These are phyloP conservation scores for Phlegmacium glaucopus DNA, from an alignment of 768 basidiomycete species.

Conservation along the genomic window DNA sequence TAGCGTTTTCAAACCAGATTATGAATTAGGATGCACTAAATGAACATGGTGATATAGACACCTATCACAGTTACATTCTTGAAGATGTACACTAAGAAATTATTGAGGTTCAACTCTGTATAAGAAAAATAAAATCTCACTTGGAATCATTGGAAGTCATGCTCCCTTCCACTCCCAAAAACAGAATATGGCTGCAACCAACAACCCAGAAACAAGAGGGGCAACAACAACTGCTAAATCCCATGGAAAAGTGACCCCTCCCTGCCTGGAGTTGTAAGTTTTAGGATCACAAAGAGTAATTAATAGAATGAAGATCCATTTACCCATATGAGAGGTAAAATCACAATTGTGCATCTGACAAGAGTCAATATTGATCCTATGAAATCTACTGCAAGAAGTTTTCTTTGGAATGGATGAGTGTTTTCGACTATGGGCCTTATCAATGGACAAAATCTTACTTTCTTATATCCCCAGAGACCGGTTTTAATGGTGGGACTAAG, in stretches of 20 bases:
- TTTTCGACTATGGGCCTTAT: background rate
- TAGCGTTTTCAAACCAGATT: background rate
- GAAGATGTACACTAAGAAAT: conserved; percentile 63
- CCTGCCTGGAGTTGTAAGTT: conserved; percentile 31
- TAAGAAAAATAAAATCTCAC: conserved; percentile 30
- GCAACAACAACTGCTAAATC: conserved; percentile 60
- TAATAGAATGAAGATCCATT: conserved; percentile 12
- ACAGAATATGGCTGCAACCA: conserved; percentile 56
- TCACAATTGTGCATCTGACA: conserved; percentile 55
- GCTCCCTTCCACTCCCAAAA: conserved; percentile 74
- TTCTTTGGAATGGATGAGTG: conserved; percentile 37
- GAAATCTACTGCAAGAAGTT: conserved; percentile 65
- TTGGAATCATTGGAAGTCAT: conserved; percentile 68
- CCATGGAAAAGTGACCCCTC: conserved; percentile 74
- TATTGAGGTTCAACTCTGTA: background rate
- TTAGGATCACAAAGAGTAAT: background rate
- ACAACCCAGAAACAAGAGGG: conserved; percentile 51
- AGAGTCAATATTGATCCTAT: conserved; percentile 57
- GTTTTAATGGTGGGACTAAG: conserved; percentile 66
- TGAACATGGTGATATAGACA: conserved; percentile 66
- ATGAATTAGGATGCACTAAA: conserved; percentile 41
- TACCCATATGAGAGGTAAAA: conserved; percentile 74
- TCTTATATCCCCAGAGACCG: conserved; percentile 58
- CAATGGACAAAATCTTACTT: conserved; percentile 25
- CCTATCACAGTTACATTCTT: conserved; percentile 61